Evolutionary conservation across 176 grass and related monocot genomes (phyloP).

Genomic region (Cenchrus purpureus): DNA sequence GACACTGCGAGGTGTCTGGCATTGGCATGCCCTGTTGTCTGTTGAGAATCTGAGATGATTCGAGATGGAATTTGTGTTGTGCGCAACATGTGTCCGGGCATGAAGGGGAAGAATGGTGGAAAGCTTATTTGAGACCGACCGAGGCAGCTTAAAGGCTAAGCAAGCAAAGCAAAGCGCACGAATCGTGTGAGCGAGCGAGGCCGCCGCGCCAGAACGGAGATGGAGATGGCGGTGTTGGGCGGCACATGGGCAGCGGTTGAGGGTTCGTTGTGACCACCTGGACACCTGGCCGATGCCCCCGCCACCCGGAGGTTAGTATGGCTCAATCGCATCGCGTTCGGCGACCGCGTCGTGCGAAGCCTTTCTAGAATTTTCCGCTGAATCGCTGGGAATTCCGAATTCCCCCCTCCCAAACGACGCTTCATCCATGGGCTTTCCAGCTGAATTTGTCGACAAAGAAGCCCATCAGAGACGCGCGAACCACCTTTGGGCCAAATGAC

Average conservation of each 20-base stretch:
- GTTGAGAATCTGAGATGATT: background rate
- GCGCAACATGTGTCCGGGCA: background rate
- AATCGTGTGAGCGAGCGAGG: background rate
- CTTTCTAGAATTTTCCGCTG: background rate
- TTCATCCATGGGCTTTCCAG: background rate
- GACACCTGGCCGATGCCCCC: background rate
- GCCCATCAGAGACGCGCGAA: background rate
- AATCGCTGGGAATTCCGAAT: too few species aligned
- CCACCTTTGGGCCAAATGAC: background rate
- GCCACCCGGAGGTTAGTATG: background rate
- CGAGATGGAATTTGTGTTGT: background rate
- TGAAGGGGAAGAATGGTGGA: background rate
- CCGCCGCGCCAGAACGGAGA: too few species aligned
- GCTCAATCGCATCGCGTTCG: background rate
- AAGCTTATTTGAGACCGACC: too few species aligned
- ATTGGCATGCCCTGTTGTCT: background rate
- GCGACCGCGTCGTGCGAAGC: background rate
- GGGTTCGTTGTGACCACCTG: constrained; percentile 38
- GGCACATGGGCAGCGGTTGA: constrained; percentile 34
- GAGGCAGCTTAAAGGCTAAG: constrained; percentile 3
- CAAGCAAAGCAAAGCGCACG: background rate
- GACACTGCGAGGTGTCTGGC: background rate
- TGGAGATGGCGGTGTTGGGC: background rate
- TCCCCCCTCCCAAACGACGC: too few species aligned
- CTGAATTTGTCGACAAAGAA: background rate